A percentile compares a stretch with the other conserved stretches of the same genome.
These are phyloP conservation scores for Fusarium oxysporum DNA, from an alignment of 2,329 filamentous ascomycete species.

Conservation along the genomic window DNA sequence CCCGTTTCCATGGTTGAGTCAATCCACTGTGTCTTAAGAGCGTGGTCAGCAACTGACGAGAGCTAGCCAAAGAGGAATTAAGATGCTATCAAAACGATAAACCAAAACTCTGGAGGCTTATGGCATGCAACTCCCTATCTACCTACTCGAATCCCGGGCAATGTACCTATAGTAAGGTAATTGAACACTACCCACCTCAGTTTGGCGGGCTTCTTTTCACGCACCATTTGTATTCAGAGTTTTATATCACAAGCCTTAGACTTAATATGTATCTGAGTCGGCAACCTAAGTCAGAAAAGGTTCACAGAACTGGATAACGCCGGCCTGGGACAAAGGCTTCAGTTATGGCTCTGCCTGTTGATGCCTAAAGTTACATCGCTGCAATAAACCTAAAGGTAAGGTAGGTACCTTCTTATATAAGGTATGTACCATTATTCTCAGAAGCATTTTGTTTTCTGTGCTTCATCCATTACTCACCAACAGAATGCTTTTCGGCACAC, in stretches of 20 bases:
- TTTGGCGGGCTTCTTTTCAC: too few species aligned
- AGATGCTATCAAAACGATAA: neutral
- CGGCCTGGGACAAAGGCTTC: neutral
- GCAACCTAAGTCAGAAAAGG: too few species aligned
- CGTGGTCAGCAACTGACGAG: too few species aligned
- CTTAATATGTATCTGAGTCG: too few species aligned
- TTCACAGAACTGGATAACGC: neutral
- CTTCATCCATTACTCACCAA: neutral
- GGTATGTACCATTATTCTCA: neutral
- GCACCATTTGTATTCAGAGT: too few species aligned
- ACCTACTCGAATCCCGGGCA: neutral
- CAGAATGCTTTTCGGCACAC: constrained; percentile 6
- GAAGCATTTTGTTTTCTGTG: neutral
- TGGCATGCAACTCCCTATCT: neutral
- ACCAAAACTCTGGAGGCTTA: neutral
- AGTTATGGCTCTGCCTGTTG: neutral
- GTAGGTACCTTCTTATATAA: neutral
- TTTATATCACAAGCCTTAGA: neutral
- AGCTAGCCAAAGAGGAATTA: neutral
- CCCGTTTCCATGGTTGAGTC: neutral
- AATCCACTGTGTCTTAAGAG: neutral
- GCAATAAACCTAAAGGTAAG: neutral
- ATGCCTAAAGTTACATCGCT: neutral
- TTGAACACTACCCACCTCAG: neutral
- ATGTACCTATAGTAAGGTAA: neutral